Base-by-base conservation (phyloP, 176 grass and related monocot species). In the Microstegium vimineum region DNA sequence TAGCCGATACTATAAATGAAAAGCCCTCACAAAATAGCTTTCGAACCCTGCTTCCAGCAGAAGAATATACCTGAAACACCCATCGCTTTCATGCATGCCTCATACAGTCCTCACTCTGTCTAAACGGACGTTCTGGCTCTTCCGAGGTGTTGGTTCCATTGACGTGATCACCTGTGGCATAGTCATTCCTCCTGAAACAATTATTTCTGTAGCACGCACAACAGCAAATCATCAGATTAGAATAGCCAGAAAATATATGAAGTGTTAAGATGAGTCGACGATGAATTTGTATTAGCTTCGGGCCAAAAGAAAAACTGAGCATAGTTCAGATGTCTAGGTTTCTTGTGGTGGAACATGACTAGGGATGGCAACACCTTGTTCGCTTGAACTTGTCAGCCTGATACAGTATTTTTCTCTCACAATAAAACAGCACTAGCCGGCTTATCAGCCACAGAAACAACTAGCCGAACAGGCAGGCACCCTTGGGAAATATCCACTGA, bases 151-250 rank as follows among this genome's bases (percentile, higher is more conserved):
- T 78, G 87, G 86, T 78, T 94, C 93, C 80, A 87, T 30, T 45
- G 91, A 88, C 18, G 93, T 74, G 80, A 99, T 99, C 74, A 83
- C 81, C 80, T 96, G 85, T 1, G 97, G 97, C 97, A 96, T 99
- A n/a, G 97, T 96, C 97, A 99, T 99, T 49, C 97, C 97, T 63
- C 97, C 97, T 9, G 97, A 99, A 82, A 94, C 97, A 90, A 96
- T 94, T 49, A 99, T 99, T 90, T 99, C 97, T 96, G 85, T 36
- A 82, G 42, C 56, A 81, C 82, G 40, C 78, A 72, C 30, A 80
- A 84, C 61, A 82, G 35, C 8, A 90, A 49, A 75, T 6, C 37
- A 72, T 35, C 38, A 47, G n/a, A 81, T 65, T 49, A 79, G 45
- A 40, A 62, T 62, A 88, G 30, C 20, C 23, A 68, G 10, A 4